Evolutionary conservation across 495 filamentous ascomycete species (phyloP), one percentile per base, ranked within the genome.

Genomic region (Penicillium macrosclerotiorum): DNA sequence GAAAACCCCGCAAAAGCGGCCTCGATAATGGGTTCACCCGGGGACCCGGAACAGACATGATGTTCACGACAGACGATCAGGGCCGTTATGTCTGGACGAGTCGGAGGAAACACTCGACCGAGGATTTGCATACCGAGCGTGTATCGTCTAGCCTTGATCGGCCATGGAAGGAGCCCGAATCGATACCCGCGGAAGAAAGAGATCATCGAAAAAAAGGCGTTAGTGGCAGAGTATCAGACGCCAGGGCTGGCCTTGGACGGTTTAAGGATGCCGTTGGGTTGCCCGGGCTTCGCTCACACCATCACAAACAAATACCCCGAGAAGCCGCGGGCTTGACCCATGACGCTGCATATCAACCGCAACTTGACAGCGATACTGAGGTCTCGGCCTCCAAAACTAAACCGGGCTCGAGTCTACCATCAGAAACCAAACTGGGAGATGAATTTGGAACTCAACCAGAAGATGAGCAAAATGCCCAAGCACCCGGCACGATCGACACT

Each of bases 181-280:
- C 39, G n/a, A 31, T 55, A 22, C 39, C n/a, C 8, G n/a, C 24
- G 0, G 75, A 73, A 19, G 83, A 86, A 23, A 84, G 76, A 57
- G 87, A 93, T 54, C 78, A 79, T 26, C 62, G 85, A 19, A 81
- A 85, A 57, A 92, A 88, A 60, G 86, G 82, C 51, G 84, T 95
- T 16, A 86, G 85, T 24, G 88, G 78, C 3, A 84, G 82, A 46
- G 84, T 89, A 47, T 89, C 84, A 39, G 90, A 95, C 67, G 88
- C 89, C 42, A 81, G 86, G 23, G 89, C 86, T 37, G 89, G 90
- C 7, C 75, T 96, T 38, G 86, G 83, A 5, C 81, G 85, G 22
- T 89, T 96, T 67, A 87, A 88, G 52, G 88, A 91, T 60, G 89
- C 86, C 4, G 86, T 96, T 16, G 85, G 86, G n/a, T 32, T 68